These are phyloP conservation scores for Rhodamnia argentea DNA, from an alignment of 345 rosid species.

Conservation along the genomic window DNA sequence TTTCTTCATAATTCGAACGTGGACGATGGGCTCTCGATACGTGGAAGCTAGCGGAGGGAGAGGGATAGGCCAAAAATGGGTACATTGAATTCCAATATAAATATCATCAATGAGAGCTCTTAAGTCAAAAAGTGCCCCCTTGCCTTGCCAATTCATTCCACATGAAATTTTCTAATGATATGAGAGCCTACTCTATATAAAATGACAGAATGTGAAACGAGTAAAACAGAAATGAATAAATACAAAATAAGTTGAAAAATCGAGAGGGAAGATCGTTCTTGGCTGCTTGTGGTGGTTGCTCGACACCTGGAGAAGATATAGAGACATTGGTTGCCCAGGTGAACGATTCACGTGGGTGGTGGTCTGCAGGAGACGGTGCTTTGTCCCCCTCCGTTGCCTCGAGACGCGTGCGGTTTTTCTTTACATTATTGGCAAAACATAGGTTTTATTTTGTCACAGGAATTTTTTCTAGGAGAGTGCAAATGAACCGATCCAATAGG, in stretches of 20 bases:
- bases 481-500: too few relatives aligned
- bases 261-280: not conserved
- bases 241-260: not conserved
- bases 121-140: not conserved
- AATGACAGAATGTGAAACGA: not conserved
- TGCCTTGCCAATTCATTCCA: not conserved
- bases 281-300: not conserved
- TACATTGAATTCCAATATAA: not conserved
- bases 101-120: not conserved
- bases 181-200: not conserved
- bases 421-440: not conserved
- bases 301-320: not conserved
- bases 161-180: not conserved
- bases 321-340: not conserved
- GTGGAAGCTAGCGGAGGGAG: not conserved
- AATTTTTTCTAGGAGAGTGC: too few relatives aligned
- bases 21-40: not conserved
- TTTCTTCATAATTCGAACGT: not conserved
- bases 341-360: slow-evolving; percentile 11
- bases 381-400: slow-evolving; percentile 3
- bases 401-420: not conserved
- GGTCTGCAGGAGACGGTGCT: slow-evolving; percentile 4
- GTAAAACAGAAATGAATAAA: not conserved
- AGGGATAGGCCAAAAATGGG: not conserved
- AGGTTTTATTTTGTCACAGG: too few relatives aligned